Base-by-base conservation (phyloP, 2,329 filamentous ascomycete genomes). In the Emericellopsis atlantica region DNA sequence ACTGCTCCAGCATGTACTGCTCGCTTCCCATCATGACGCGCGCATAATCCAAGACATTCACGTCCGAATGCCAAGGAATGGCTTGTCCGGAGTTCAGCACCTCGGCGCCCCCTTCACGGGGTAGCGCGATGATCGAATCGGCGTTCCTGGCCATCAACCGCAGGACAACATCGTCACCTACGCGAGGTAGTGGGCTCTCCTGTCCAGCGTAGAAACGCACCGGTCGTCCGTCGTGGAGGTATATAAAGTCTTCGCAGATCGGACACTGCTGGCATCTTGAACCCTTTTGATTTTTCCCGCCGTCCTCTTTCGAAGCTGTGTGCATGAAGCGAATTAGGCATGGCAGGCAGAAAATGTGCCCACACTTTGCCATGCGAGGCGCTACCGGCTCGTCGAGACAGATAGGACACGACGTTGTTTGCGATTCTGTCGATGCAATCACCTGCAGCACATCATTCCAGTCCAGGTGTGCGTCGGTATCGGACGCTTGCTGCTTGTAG, bases 321-420 rank as follows among this genome's bases (percentile, higher is more conserved):
- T 94, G 85, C 87, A 98, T 95, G 58, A 93, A 98, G 39, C 92
- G 82, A 47, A 96, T 86, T 45, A 96, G 64, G 56, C 92, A 98
- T 6, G 92, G 81, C 29, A 96, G 67, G 56, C 92, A 98, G 58
- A 95, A 96, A 11, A 98, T 95, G 57, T 98, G 92, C 1, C 92
- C 92, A 54, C 92, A 98, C 55, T 82, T 90, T 34, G 92, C 89
- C 90, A 98, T 98, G 42, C 92, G 80, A 26, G 92, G 89, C 7
- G 92, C 92, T 15, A 94, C 86, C 2, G 92, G 92, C 42, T 84
- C 85, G 2, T 84, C 94, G 23, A 98, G 74, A 55, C 92, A 98
- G 41, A 98, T 98, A 1, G 92, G 92, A 57, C 92, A 98, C 18
- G 84, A 87, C 3, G 89, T 76, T 35, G 79, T 72, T 61, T 98